Evolutionary conservation across 441 rosid species (phyloP).

Genomic region (Pelargonium australe): DNA sequence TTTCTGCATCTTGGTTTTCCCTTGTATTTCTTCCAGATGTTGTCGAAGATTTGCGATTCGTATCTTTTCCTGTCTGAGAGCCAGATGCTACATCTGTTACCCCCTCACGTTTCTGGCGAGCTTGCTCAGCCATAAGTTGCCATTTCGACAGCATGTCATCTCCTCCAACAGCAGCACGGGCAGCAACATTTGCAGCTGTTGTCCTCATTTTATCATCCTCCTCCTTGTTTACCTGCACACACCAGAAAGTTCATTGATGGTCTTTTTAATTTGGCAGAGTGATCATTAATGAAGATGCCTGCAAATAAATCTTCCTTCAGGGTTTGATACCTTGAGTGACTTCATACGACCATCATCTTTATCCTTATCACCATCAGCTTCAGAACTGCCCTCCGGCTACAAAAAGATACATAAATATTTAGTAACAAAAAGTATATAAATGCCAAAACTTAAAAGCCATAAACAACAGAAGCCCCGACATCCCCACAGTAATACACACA

Average conservation of each 20-base stretch:
- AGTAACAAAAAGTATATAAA: background rate
- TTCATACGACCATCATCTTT: constrained; percentile 67
- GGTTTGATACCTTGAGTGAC: constrained; percentile 48
- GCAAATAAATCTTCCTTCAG: background rate
- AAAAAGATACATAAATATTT: constrained; percentile 16
- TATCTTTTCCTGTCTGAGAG: constrained; percentile 54
- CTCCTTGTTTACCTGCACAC: constrained; percentile 63
- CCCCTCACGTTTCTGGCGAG: constrained; percentile 78
- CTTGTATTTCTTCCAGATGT: constrained; percentile 43
- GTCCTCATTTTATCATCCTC: constrained; percentile 97
- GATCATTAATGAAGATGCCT: background rate
- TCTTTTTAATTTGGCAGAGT: background rate
- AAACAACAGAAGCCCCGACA: background rate
- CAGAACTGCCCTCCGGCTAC: constrained; percentile 69
- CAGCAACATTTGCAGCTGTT: constrained; percentile 95
- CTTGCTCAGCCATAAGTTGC: constrained; percentile 96
- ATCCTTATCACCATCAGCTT: constrained; percentile 70
- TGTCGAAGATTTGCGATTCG: constrained; percentile 33
- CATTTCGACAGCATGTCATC: constrained; percentile 89
- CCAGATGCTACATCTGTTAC: constrained; percentile 38
- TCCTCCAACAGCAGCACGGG: constrained; percentile 94
- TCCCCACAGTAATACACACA: background rate
- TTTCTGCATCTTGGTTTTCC: constrained; percentile 56
- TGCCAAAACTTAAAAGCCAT: background rate
- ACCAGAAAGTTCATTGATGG: background rate